Base-by-base conservation (phyloP, 768 basidiomycete species). In the Leccinum subtestaceum region DNA sequence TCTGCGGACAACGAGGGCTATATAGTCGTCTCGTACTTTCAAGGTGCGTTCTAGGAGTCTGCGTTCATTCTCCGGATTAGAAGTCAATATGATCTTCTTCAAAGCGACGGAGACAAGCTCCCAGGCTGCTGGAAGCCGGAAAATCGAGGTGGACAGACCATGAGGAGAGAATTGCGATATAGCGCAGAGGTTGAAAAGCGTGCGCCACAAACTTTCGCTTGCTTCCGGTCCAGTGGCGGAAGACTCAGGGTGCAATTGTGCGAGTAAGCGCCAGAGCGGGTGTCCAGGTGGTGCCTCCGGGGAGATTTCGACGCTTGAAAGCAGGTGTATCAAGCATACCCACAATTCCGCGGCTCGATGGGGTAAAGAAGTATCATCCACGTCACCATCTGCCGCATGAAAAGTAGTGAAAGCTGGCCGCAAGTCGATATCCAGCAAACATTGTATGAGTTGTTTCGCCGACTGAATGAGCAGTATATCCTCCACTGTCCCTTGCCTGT, bases 131-230 rank as follows among this genome's bases (percentile, higher is more conserved):
- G 78, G 74, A 15, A 89, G 77, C 3, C 74, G 74, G 23, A 73
- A 72, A 5, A 59, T 57, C 19, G 77, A 68, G 2, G 75, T 75
- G 4, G 78, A 72, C 36, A 77, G 59, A 10, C 88, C 88, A 32
- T 78, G 72, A 0, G 76, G 66, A 1, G 87, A 88, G 75, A 96
- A 91, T 65, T 95, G 94, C 0, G 91, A 90, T 12, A 95, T 72
- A 1, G 87, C 81, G 59, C 84, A 89, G 1, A 95, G 71, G 25
- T 78, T 81, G 66, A 92, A 88, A 6, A 89, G 78, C 7, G 80
- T 76, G 38, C 78, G 79, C 90, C 94, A 95, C n/a, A 85, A 75
- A 13, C 76, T 67, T 71, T 98, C 95, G 64, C 84, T 86, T 15
- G 74, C 73, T 45, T 78, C 75, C 1, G 82, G 61, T 23, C 76